Base-by-base conservation (phyloP, 139 green algal genomes). In the Chlorella sp. region DNA sequence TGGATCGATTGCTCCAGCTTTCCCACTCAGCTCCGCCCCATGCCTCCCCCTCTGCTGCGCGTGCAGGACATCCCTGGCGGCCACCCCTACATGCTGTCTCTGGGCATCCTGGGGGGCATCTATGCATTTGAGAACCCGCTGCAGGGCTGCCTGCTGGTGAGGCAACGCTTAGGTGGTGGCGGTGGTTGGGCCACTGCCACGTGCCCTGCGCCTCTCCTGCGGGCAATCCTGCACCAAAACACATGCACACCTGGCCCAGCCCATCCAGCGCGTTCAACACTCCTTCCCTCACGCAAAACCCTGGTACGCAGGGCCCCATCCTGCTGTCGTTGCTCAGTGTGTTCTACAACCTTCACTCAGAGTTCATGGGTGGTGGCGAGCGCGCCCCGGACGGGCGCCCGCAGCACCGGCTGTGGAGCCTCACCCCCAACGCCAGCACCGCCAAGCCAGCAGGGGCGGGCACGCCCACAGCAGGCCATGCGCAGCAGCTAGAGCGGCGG, bases 71-170 rank as follows among this genome's bases (percentile, higher is more conserved):
- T 95, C 28, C 82, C 88, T 36, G 88, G 89, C 19, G 90, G 86
- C 7, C 75, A 94, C 56, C 86, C 92, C 40, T 95, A 92, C 87
- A 43, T 95, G 26, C 86, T 90, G 81, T 85, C 79, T 5, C 76
- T 91, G 62, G 86, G 78, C 44, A 88, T 91, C 13, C 67, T 91
- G 43, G 88, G 86, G 1, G 92, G 92, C 24, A 90, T 95, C 67
- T 91, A 86, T 44, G 87, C 84, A 9, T 95, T 92, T 73, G 76
- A 86, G 13, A 95, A 95, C 74, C 88, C 92, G 8, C 77, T 95
- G 44, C 87, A 92, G 82, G 87, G 88, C 6, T 90, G 87, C 43
- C 48, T 95, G 60, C 68, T 95, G 51, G 92, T 80, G 51, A 73
- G 77, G 46, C 51, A n/a, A n/a, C n/a, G n/a, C n/a, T n/a, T n/a